Conservation (phyloP, 2,329 filamentous ascomycete genomes). For the Tolypocladium tropicale region DNA sequence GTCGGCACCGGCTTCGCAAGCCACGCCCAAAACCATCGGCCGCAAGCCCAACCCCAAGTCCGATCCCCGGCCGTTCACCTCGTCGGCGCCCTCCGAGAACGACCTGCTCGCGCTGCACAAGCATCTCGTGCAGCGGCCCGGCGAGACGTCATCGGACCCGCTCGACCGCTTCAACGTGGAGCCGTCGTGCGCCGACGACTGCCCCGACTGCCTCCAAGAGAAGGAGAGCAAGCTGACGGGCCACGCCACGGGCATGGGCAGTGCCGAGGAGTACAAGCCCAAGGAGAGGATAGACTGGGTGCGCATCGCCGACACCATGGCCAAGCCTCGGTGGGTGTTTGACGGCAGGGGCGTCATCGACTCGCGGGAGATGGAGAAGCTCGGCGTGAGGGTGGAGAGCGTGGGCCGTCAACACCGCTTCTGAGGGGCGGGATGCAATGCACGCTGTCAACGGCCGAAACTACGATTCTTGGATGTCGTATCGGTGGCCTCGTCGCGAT, state of each 20-base stretch:
- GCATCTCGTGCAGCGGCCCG: conserved; percentile 26
- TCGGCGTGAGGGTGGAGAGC: conserved; percentile 43
- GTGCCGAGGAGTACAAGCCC: conserved; percentile 31
- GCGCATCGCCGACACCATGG: conserved; percentile 37
- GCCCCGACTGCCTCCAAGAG: conserved; percentile 39
- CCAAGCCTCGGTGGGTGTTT: conserved; percentile 44
- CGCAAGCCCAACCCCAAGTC: conserved; percentile 27
- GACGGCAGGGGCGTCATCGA: conserved; percentile 46
- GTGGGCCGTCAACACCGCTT: conserved; percentile 38
- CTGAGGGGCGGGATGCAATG: conserved; percentile 15
- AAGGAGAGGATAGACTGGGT: conserved; percentile 42
- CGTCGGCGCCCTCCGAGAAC: conserved; percentile 26
- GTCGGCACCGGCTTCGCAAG: conserved; percentile 14
- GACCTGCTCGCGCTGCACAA: conserved; percentile 39
- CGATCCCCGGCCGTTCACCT: conserved; percentile 37
- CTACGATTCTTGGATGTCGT: conserved; percentile 1
- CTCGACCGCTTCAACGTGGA: conserved; percentile 33
- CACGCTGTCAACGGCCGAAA: neutral
- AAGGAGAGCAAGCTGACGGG: conserved; percentile 25
- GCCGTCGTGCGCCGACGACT: conserved; percentile 33
- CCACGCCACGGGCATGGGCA: conserved; percentile 31
- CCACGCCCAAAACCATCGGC: conserved; percentile 19
- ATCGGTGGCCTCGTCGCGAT: conserved; percentile 2
- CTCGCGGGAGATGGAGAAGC: conserved; percentile 32
- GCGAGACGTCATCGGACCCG: conserved; percentile 27